These are phyloP conservation scores for Elymus sibiricus DNA, from an alignment of 176 grass and related monocot species.

Conservation along the genomic window DNA sequence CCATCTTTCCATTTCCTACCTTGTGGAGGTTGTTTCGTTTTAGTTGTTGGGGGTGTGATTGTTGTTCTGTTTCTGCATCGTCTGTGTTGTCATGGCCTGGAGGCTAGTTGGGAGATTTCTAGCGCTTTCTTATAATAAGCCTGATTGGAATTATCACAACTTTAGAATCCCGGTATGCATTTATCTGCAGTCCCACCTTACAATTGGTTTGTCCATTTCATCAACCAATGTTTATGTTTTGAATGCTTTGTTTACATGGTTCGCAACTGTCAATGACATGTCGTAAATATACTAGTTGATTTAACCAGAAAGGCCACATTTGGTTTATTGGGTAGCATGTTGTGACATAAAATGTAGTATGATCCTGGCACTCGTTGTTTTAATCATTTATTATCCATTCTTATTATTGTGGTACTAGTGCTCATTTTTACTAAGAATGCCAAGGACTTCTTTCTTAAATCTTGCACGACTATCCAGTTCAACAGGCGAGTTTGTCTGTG, in stretches of 20 bases:
- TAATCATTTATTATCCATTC: not conserved
- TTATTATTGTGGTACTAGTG: too few relatives aligned
- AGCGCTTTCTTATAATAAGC: too few relatives aligned
- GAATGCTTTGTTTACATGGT: not conserved
- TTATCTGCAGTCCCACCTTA: not conserved
- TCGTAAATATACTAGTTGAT: not conserved
- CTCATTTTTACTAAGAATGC: too few relatives aligned
- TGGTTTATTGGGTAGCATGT: not conserved
- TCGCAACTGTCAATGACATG: not conserved
- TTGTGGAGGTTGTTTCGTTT: too few relatives aligned
- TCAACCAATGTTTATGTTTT: not conserved
- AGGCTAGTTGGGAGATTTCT: too few relatives aligned
- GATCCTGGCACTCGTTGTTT: not conserved
- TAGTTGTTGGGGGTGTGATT: too few relatives aligned
- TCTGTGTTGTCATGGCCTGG: too few relatives aligned
- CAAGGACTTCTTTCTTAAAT: not conserved
- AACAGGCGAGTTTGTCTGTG: not conserved
- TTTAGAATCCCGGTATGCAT: not conserved
- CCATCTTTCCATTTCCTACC: too few relatives aligned
- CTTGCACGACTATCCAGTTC: not conserved
- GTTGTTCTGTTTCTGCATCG: too few relatives aligned
- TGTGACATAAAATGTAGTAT: too few relatives aligned
- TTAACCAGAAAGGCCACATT: not conserved
- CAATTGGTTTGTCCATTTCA: not conserved
- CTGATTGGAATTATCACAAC: not conserved